Evolutionary conservation across 106 monocot species (phyloP).

Genomic region (Acorus gramineus): DNA sequence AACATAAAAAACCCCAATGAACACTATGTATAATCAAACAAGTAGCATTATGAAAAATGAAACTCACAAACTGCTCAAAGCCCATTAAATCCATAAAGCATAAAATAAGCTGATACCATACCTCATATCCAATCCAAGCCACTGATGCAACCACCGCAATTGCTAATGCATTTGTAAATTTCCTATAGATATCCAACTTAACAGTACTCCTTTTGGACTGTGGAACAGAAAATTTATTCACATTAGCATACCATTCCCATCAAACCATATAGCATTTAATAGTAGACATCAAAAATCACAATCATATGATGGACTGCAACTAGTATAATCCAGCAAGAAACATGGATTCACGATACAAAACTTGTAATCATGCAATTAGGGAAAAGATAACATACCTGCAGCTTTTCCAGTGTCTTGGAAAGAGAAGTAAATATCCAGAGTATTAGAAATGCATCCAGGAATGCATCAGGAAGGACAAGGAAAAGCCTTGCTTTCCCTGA

Average conservation of each 20-base stretch:
- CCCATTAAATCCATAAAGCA: background rate
- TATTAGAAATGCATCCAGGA: constrained; percentile 83
- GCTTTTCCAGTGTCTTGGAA: constrained; percentile 72
- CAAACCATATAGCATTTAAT: too few relatives aligned
- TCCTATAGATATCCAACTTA: constrained; percentile 92
- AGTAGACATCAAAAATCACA: too few relatives aligned
- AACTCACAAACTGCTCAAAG: background rate
- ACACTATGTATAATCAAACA: too few relatives aligned
- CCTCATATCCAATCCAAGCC: constrained; percentile 98
- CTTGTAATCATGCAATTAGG: too few relatives aligned
- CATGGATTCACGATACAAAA: too few relatives aligned
- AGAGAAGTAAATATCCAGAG: constrained; percentile 98
- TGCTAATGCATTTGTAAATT: constrained; percentile 92
- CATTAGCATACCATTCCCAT: too few relatives aligned
- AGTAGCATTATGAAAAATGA: background rate
- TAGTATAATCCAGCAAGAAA: too few relatives aligned
- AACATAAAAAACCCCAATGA: too few relatives aligned
- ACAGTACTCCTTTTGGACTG: constrained; percentile 66
- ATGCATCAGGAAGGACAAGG: constrained; percentile 89
- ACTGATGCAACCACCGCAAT: constrained; percentile 83
- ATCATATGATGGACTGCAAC: too few relatives aligned
- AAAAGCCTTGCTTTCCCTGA: constrained; percentile 85
- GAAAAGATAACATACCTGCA: constrained; percentile 45
- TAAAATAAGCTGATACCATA: constrained; percentile 9
- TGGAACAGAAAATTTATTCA: background rate